Evolutionary conservation across 1,284 basidiomycete genomes (phyloP), one percentile per base, ranked within the genome.

Genomic region (Porodaedalea pini): DNA sequence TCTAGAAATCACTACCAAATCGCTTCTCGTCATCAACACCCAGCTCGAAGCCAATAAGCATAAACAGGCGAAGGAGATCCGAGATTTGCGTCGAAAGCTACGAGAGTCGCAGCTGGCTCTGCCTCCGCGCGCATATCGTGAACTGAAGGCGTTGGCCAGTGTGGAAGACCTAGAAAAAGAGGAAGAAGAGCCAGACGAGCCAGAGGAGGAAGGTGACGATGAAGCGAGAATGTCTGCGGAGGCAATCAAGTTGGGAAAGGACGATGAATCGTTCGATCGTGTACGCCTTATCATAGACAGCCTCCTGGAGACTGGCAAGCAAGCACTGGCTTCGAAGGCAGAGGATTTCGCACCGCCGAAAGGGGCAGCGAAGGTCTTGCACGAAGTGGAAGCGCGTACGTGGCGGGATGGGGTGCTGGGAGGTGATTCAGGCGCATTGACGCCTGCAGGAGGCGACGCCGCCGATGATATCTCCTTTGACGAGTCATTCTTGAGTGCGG

Each of bases 1-100:
- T 71, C 73, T 92, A 17, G 88, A 92, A 70, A 92, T 92, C 64
- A 87, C 88, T 8, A 92, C 90, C 68, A 79, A 80, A 39, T 92
- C 90, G 4, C 75, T 92, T 21, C 75, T 92, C 45, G 81, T 82
- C 2, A 90, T 92, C 69, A 92, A 92, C 64, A 73, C 82, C 0
- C 78, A 83, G 32, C 74, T 92, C 6, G 89, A 92, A 69, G 79
- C 83, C 34, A 81, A 81, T 48, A 90, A 88, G 69, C 80, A 86
- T 63, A 77, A 77, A n/a, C 89, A 92, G 66, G 84, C 86, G 5
- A 87, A 84, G 66, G 90, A 92, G 68, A 90, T 92, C 48, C 78
- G 85, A 29, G 87, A 90, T 47, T 74, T 91, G 19, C 80, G 85
- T 27, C 79, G 87, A 36, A 88, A 85, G 68, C 74, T 92, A 43